These are phyloP conservation scores for Platanthera guangdongensis DNA, from an alignment of 106 monocot genomes.

Conservation along the genomic window DNA sequence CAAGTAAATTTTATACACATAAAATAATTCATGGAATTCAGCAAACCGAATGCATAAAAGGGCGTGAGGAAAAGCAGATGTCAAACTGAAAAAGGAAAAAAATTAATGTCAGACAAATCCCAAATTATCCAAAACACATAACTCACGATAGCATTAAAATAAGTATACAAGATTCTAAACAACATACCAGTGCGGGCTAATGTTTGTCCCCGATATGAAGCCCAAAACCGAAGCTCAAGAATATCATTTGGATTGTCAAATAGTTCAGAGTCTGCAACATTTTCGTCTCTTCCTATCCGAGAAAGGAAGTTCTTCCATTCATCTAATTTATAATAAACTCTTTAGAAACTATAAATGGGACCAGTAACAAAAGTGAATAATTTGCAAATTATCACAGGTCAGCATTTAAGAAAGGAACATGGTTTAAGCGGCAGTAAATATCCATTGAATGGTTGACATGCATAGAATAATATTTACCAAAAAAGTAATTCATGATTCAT, in stretches of 20 bases:
- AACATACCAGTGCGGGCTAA: constrained; percentile 79
- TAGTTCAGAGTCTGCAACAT: constrained; percentile 43
- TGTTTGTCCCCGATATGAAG: constrained; percentile 91
- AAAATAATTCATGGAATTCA: neutral
- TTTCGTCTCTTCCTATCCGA: constrained; percentile 65
- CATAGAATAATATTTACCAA: neutral
- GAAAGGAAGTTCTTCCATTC: constrained; percentile 89
- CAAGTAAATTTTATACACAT: neutral
- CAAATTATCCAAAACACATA: neutral
- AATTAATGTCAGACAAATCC: neutral
- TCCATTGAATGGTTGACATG: neutral
- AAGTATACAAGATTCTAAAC: neutral
- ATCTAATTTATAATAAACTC: constrained; percentile 31
- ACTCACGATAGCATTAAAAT: neutral
- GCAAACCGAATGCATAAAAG: neutral
- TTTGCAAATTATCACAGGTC: neutral
- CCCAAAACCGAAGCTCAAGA: constrained; percentile 83
- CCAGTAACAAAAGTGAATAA: neutral
- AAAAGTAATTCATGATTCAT: neutral
- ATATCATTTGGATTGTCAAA: constrained; percentile 48
- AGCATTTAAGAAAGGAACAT: neutral
- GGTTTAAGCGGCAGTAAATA: neutral
- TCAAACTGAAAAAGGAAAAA: neutral
- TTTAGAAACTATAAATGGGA: neutral
- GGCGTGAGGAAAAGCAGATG: neutral